These are phyloP conservation scores for Fusarium compactum DNA, from an alignment of 2,329 filamentous ascomycete species.

Conservation along the genomic window DNA sequence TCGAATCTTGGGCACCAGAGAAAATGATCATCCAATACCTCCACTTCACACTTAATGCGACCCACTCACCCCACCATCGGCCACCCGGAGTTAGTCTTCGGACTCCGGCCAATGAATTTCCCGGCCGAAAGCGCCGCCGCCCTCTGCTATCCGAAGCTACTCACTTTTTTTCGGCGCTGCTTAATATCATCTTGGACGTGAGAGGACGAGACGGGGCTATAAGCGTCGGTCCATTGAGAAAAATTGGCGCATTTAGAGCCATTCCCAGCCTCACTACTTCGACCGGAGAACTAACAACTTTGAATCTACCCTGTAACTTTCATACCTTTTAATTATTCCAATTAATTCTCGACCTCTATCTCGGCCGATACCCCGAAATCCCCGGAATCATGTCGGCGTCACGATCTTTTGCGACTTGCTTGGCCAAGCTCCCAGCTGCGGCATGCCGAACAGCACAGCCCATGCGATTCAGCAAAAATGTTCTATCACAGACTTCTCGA, in stretches of 20 bases:
- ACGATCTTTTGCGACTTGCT: constrained; percentile 50
- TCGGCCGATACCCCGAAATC: constrained; percentile 24
- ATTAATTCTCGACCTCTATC: constrained; percentile 18
- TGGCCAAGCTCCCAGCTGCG: constrained; percentile 50
- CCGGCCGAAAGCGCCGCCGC: constrained; percentile 45
- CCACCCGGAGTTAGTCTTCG: constrained; percentile 44
- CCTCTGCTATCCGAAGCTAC: constrained; percentile 46
- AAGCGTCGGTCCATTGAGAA: constrained; percentile 44
- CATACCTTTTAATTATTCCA: constrained; percentile 8
- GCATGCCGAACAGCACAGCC: constrained; percentile 49
- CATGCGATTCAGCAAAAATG: constrained; percentile 35
- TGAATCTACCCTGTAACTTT: constrained; percentile 9
- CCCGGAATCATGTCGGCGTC: constrained; percentile 50
- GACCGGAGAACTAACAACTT: constrained; percentile 8
- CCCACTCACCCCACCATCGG: constrained; percentile 30
- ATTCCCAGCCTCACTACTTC: constrained; percentile 28
- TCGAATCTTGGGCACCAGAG: constrained; percentile 40
- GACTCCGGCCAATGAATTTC: constrained; percentile 53
- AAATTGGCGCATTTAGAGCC: constrained; percentile 43
- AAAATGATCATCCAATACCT: constrained; percentile 50
- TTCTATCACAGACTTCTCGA: constrained; percentile 37
- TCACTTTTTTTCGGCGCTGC: constrained; percentile 46
- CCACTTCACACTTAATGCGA: constrained; percentile 14
- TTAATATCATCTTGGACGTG: constrained; percentile 50
- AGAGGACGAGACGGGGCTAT: constrained; percentile 48